Percentiles rank a stretch among this genome's conserved stretches.
Conservation (phyloP, 306 rosid genomes). For the Ormosia emarginata region DNA sequence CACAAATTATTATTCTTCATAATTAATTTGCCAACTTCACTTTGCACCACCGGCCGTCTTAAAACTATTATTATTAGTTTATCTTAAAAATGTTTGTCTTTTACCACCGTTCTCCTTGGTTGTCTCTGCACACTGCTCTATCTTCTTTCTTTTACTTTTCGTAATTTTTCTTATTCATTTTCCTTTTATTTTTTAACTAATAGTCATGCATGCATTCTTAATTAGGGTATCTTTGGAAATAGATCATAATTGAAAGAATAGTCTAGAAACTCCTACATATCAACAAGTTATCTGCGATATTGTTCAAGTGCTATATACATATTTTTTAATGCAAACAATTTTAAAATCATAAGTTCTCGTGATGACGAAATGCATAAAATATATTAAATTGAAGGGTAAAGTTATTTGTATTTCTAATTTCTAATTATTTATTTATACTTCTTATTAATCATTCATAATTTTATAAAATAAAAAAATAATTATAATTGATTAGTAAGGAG, state of each 20-base stretch:
- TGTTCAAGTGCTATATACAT: conserved; percentile 15
- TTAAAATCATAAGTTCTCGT: not conserved
- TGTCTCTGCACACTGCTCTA: not conserved
- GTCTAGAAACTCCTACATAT: conserved; percentile 13
- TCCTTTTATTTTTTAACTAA: not conserved
- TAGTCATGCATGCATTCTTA: conserved; percentile 6
- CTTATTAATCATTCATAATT: too few species aligned
- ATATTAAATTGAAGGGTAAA: not conserved
- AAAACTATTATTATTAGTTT: not conserved
- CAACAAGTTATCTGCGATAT: conserved; percentile 17
- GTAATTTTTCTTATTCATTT: not conserved
- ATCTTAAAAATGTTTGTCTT: not conserved
- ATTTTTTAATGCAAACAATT: not conserved
- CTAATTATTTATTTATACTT: too few species aligned
- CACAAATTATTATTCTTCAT: too few species aligned
- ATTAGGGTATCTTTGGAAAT: too few species aligned
- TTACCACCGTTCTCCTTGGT: not conserved
- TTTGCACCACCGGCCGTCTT: not conserved
- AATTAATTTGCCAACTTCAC: conserved; percentile 13
- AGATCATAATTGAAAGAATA: not conserved
- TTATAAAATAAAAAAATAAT: too few species aligned
- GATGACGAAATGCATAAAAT: conserved; percentile 5
- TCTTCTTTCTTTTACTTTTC: not conserved
- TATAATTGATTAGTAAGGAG: too few species aligned
- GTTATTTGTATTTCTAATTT: too few species aligned